Evolutionary conservation across 2,329 filamentous ascomycete genomes (phyloP).

Genomic region (Pyrenochaeta sp.): DNA sequence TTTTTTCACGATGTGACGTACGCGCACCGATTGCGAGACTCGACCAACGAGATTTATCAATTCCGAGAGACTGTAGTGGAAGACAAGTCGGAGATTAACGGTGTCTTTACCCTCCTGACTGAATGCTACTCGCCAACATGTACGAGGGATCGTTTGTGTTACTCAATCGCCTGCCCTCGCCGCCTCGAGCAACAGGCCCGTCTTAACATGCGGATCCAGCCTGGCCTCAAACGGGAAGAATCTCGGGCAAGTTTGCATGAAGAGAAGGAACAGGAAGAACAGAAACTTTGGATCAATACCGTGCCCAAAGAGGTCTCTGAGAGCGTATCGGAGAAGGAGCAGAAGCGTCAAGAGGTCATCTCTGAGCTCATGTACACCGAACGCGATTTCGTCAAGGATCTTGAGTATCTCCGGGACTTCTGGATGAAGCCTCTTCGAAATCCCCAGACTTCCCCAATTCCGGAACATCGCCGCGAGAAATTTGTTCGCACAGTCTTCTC

Average conservation of each 20-base stretch:
- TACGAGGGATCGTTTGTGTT: slow-evolving; percentile 92
- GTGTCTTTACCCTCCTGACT: slow-evolving; percentile 93
- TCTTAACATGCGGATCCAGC: slow-evolving; percentile 90
- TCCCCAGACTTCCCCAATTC: slow-evolving; percentile 79
- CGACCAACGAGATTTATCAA: slow-evolving; percentile 94
- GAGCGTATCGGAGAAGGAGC: slow-evolving; percentile 86
- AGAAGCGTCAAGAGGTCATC: slow-evolving; percentile 98
- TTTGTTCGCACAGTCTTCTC: slow-evolving; percentile 95
- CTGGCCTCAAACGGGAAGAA: slow-evolving; percentile 78
- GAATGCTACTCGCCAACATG: slow-evolving; percentile 99
- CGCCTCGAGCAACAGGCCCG: slow-evolving; percentile 93
- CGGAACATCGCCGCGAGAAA: slow-evolving; percentile 83
- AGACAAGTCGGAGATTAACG: slow-evolving; percentile 84
- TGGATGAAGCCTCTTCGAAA: slow-evolving; percentile 92
- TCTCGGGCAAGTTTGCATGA: slow-evolving; percentile 80
- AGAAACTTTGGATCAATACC: slow-evolving; percentile 99
- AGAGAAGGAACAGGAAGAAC: slow-evolving; percentile 89
- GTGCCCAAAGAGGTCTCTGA: slow-evolving; percentile 95
- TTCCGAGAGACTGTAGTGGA: slow-evolving; percentile 94
- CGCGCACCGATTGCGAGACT: slow-evolving; percentile 92
- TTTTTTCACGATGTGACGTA: slow-evolving; percentile 99
- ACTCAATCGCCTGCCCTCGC: slow-evolving; percentile 95
- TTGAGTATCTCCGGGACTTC: slow-evolving; percentile 97
- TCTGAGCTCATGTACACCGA: slow-evolving; percentile 99
- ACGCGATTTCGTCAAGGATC: slow-evolving; percentile 97